Percentiles rank a stretch among this genome's conserved stretches.
These are phyloP conservation scores for Mycena vitilis DNA, from an alignment of 768 basidiomycete species.

Conservation along the genomic window DNA sequence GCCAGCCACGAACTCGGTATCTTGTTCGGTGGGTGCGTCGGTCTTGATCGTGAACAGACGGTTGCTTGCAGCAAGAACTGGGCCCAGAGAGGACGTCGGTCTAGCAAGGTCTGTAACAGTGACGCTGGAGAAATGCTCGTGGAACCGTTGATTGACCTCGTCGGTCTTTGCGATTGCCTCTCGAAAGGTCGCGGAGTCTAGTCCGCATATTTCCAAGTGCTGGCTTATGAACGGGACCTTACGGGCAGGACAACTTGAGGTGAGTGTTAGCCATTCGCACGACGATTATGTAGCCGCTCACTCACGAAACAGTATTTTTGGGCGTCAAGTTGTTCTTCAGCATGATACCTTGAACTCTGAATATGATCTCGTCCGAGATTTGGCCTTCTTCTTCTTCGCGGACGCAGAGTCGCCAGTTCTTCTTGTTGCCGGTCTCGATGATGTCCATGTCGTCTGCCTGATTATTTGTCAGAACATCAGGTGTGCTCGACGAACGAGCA, in stretches of 20 bases:
- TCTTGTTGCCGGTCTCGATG: background rate
- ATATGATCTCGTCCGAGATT: background rate
- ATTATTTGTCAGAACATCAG: too few relatives aligned
- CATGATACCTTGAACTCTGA: background rate
- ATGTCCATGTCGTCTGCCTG: background rate
- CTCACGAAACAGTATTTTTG: background rate
- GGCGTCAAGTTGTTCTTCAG: background rate
- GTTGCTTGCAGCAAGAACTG: too few relatives aligned
- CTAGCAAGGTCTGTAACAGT: too few relatives aligned
- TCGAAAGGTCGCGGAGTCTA: background rate
- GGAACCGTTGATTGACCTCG: background rate
- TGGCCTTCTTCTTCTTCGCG: background rate
- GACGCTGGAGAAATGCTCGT: too few relatives aligned
- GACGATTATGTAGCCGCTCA: background rate
- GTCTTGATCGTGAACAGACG: too few relatives aligned
- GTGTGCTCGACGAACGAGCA: too few relatives aligned
- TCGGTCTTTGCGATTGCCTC: background rate
- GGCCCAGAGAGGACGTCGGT: too few relatives aligned
- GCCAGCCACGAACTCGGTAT: too few relatives aligned
- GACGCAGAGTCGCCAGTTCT: background rate
- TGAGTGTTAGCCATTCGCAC: too few relatives aligned
- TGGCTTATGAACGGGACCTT: background rate
- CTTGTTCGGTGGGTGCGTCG: too few relatives aligned
- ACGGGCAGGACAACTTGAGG: background rate
- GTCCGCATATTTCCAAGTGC: background rate